Evolutionary conservation across 345 rosid species (phyloP).

Genomic region (Clausena lansium): DNA sequence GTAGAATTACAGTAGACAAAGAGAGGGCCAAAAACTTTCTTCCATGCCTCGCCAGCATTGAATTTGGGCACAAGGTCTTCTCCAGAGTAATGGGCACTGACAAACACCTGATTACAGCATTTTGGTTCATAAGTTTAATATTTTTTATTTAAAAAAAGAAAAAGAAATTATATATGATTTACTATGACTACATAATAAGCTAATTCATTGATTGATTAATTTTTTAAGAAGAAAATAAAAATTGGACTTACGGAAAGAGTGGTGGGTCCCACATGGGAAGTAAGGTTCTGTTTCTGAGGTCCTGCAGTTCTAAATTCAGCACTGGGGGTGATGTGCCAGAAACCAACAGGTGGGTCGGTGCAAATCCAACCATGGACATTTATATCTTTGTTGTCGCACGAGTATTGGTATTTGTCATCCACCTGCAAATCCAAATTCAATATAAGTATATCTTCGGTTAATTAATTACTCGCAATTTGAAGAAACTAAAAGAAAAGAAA

Average conservation of each 20-base stretch:
- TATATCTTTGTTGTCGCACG: constrained; percentile 68
- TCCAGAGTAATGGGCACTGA: constrained; percentile 82
- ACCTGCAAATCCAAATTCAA: constrained; percentile 36
- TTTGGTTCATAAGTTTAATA: background rate
- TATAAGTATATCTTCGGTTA: no score
- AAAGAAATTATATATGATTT: no score
- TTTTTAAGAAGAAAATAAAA: background rate
- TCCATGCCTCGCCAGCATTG: constrained; percentile 66
- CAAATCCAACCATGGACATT: constrained; percentile 86
- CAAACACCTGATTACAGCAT: constrained; percentile 54
- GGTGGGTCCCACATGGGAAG: constrained; percentile 86
- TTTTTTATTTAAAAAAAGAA: no score
- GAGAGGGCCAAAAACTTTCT: constrained; percentile 79
- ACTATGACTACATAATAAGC: no score
- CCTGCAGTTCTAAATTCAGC: constrained; percentile 84
- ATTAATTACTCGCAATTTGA: no score
- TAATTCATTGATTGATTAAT: no score
- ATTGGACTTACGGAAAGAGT: constrained; percentile 58
- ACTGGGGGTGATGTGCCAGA: constrained; percentile 94
- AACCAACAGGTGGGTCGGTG: constrained; percentile 62
- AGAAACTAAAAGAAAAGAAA: no score
- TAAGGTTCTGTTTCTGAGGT: constrained; percentile 78
- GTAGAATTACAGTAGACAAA: constrained; percentile 50
- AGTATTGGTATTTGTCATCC: constrained; percentile 91
- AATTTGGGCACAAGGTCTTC: constrained; percentile 71